Evolutionary conservation across 345 rosid genomes (phyloP).

Genomic region (Citrus australasica): DNA sequence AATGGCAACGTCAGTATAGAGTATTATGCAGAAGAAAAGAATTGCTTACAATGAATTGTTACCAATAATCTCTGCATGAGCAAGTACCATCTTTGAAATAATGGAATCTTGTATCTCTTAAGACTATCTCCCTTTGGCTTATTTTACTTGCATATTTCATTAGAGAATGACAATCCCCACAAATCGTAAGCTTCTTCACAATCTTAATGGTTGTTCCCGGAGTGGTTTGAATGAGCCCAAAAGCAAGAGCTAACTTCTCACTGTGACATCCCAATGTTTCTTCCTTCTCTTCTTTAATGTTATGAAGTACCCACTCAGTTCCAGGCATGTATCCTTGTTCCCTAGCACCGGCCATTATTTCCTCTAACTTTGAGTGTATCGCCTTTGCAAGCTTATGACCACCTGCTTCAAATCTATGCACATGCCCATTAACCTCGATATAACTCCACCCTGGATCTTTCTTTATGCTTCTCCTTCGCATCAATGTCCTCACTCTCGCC

Average conservation of each 20-base stretch:
- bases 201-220: constrained; percentile 47
- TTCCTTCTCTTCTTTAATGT: constrained; percentile 68
- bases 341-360: constrained; percentile 35
- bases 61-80: constrained; percentile 68
- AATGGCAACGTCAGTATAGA: neutral
- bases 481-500: constrained; percentile 30
- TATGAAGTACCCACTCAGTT: constrained; percentile 57
- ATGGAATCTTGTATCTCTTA: constrained; percentile 68
- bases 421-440: constrained; percentile 43
- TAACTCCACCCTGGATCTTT: constrained; percentile 57
- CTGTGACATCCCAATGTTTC: constrained; percentile 49
- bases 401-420: constrained; percentile 54
- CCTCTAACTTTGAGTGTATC: constrained; percentile 40
- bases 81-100: constrained; percentile 61
- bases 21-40: neutral
- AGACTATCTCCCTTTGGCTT: constrained; percentile 42
- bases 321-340: constrained; percentile 51
- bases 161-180: constrained; percentile 69
- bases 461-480: constrained; percentile 28
- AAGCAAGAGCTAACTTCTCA: constrained; percentile 66
- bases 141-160: constrained; percentile 51
- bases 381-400: constrained; percentile 36
- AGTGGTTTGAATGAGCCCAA: constrained; percentile 42
- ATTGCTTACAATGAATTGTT: constrained; percentile 16
- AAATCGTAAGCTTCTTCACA: constrained; percentile 52